Percentiles rank a stretch among this genome's conserved stretches.
These are phyloP conservation scores for Pleurotus citrinopileatus DNA, from an alignment of 768 basidiomycete genomes.

Conservation along the genomic window DNA sequence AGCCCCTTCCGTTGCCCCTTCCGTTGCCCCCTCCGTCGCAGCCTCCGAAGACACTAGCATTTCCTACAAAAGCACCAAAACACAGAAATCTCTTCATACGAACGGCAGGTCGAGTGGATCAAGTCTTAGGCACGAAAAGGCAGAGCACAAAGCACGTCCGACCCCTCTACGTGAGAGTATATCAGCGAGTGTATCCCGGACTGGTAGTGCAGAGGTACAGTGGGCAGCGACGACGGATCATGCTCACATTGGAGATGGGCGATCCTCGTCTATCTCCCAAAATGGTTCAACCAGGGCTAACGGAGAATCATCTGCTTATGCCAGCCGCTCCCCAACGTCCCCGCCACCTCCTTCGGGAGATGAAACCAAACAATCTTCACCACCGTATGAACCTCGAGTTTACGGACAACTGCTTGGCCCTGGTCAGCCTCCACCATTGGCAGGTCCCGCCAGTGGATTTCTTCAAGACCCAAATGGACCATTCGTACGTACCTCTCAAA, in stretches of 20 bases:
- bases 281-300: conserved; percentile 14
- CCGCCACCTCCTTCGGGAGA: conserved; percentile 21
- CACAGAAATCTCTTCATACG: conserved; percentile 31
- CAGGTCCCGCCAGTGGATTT: conserved; percentile 50
- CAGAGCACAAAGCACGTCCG: neutral
- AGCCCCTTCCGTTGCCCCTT: conserved; percentile 20
- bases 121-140: conserved; percentile 18
- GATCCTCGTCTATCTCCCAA: neutral
- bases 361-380: conserved; percentile 14
- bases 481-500: conserved; percentile 38
- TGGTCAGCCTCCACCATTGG: conserved; percentile 4
- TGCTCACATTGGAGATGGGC: neutral
- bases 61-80: conserved; percentile 31
- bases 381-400: conserved; percentile 15
- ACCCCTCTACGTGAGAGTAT: neutral
- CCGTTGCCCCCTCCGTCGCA: conserved; percentile 11
- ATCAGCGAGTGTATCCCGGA: neutral
- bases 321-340: conserved; percentile 19
- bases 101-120: conserved; percentile 29
- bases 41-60: conserved; percentile 14
- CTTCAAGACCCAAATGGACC: conserved; percentile 39
- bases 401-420: conserved; percentile 4
- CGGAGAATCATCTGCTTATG: conserved; percentile 19
- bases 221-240: neutral
- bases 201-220: conserved; percentile 4